Evolutionary conservation across 2,329 filamentous ascomycete species (phyloP).

Genomic region (Exophiala viscosa): DNA sequence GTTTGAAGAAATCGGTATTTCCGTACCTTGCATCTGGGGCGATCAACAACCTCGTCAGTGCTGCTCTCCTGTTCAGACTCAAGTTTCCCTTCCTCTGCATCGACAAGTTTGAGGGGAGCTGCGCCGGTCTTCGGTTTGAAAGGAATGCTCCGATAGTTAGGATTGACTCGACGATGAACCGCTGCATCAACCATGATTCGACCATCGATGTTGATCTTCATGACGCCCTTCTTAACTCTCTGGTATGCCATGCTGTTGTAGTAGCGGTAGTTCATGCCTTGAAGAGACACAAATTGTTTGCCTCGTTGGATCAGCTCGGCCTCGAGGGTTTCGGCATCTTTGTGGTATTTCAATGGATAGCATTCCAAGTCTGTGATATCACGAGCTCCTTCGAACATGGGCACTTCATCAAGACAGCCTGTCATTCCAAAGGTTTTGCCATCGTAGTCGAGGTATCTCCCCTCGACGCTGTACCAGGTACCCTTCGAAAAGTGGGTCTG

Average conservation of each 20-base stretch:
- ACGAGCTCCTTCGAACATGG: slow-evolving; percentile 72
- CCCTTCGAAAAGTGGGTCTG: slow-evolving; percentile 66
- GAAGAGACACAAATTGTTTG: slow-evolving; percentile 76
- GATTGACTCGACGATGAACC: slow-evolving; percentile 77
- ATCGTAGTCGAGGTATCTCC: slow-evolving; percentile 76
- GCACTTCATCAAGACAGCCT: slow-evolving; percentile 64
- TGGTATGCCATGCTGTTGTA: slow-evolving; percentile 81
- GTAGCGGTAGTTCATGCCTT: slow-evolving; percentile 72
- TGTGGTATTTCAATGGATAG: slow-evolving; percentile 78
- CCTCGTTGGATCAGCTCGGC: slow-evolving; percentile 71
- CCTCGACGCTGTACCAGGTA: slow-evolving; percentile 72
- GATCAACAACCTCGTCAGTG: slow-evolving; percentile 36
- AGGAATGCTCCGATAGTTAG: slow-evolving; percentile 74
- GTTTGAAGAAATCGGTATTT: slow-evolving; percentile 55
- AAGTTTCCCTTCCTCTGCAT: slow-evolving; percentile 31
- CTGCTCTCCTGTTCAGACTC: slow-evolving; percentile 25
- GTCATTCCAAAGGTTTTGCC: slow-evolving; percentile 81
- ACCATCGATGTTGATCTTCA: slow-evolving; percentile 81
- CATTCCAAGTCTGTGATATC: slow-evolving; percentile 75
- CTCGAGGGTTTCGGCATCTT: slow-evolving; percentile 62
- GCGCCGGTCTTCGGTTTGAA: slow-evolving; percentile 61
- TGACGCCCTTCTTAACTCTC: slow-evolving; percentile 70
- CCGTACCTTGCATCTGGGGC: slow-evolving; percentile 2
- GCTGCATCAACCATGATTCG: slow-evolving; percentile 84
- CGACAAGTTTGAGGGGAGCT: not conserved